Evolutionary conservation across 495 filamentous ascomycete species (phyloP), one percentile per base, ranked within the genome.

Genomic region (Arthonia radiata): DNA sequence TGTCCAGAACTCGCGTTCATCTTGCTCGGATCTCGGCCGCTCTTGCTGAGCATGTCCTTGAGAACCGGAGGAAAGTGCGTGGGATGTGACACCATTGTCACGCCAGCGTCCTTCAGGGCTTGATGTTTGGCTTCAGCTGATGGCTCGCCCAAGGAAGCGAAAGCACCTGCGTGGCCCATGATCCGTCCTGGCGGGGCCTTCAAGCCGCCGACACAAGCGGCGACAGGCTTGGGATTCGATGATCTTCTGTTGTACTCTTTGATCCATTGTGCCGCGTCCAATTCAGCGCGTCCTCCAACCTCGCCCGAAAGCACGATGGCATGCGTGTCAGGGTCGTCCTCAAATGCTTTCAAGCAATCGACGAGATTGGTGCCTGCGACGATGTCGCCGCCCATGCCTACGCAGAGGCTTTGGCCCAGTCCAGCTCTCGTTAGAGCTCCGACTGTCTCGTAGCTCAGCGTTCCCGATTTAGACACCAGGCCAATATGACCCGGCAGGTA

Each of bases 151-250:
- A 63, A 52, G 0, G 64, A 55, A 17, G 61, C 54, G 51, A 77
- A 76, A 17, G 81, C 81, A 10, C 81, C 81, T 9, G 78, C 74
- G 47, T 90, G 81, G 12, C 81, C 81, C 79, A 91, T 86, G 18
- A 80, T 59, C n/a, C 61, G 58, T 1, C 72, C 71, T 10, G 54
- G 47, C 4, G 58, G 56, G 18, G 76, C 72, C 18, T 66, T 48
- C 17, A 70, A 39, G 1, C 81, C 80, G 15, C 65, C 77, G 23
- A 90, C 52, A 5, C 89, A 53, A 19, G 68, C 81, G 41, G 77
- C 67, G 14, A 91, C 76, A 0, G 80, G 80, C 73, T 83, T 83
- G 0, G 73, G 74, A 17, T 64, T 63, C 10, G 40, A 15, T 10
- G 48, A 50, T 18, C 66, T 54, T 24, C 53, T 54, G 17, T 47